These are phyloP conservation scores for Colletotrichum kahawae DNA, from an alignment of 2,329 filamentous ascomycete genomes.

Conservation along the genomic window DNA sequence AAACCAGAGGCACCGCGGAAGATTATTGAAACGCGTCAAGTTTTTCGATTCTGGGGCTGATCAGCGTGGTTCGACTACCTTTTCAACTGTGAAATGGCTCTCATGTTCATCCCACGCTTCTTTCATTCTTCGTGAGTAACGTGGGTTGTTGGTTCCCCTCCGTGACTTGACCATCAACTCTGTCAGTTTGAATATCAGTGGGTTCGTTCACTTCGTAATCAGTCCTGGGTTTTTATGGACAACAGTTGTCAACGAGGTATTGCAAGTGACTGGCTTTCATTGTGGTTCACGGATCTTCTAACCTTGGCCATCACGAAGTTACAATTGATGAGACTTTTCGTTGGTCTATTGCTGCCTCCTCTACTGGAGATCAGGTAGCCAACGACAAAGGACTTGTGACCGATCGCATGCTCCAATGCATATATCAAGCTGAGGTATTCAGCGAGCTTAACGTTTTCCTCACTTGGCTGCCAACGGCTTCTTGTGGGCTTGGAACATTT, in stretches of 20 bases:
- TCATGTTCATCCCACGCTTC: neutral
- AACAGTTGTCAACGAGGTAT: neutral
- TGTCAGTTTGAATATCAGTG: neutral
- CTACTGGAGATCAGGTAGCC: neutral
- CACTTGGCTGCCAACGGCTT: neutral
- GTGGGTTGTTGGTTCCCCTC: neutral
- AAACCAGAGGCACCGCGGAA: neutral
- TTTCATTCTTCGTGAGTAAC: neutral
- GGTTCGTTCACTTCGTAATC: neutral
- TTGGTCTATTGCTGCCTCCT: neutral
- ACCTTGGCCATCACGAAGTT: neutral
- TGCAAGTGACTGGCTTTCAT: fast-evolving
- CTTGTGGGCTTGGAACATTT: neutral
- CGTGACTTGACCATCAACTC: neutral
- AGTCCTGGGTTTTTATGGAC: fast-evolving
- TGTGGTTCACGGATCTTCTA: neutral
- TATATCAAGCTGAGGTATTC: neutral
- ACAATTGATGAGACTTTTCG: neutral
- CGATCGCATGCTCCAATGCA: neutral
- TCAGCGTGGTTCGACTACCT: fast-evolving
- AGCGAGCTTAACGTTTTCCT: fast-evolving
- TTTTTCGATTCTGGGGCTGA: neutral
- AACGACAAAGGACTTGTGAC: neutral
- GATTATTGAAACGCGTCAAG: neutral
- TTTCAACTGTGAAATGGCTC: neutral